Evolutionary conservation across 1,139 yeast genomes (phyloP).

Genomic region (Geotrichum carabidarum): DNA sequence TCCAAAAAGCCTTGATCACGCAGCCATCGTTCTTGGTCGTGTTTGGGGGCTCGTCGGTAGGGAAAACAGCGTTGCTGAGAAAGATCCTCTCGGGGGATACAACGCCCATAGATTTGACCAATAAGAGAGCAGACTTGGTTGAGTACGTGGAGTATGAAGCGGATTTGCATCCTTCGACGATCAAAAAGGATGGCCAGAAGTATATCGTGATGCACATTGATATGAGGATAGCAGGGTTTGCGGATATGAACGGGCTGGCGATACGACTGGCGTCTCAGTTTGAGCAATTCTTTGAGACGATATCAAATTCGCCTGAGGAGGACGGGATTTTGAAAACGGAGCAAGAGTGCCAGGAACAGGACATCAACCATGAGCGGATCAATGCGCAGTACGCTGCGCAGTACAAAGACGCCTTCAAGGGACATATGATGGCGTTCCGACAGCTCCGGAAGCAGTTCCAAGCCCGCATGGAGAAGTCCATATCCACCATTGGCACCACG

Average conservation of each 20-base stretch:
- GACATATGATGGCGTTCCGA: slow-evolving; percentile 23
- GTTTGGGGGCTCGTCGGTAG: slow-evolving; percentile 24
- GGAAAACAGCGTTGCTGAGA: slow-evolving; percentile 24
- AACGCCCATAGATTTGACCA: not conserved
- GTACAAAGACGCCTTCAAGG: slow-evolving; percentile 22
- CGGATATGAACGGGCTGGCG: slow-evolving; percentile 22
- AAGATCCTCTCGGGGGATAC: slow-evolving; percentile 19
- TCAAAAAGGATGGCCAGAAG: slow-evolving; percentile 10
- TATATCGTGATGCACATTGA: slow-evolving; percentile 23
- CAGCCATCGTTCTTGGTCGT: slow-evolving; percentile 24
- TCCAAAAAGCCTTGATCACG: slow-evolving; percentile 16
- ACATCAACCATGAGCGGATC: slow-evolving; percentile 1
- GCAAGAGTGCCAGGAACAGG: slow-evolving; percentile 16
- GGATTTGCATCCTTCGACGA: not conserved
- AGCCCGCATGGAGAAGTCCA: slow-evolving; percentile 13
- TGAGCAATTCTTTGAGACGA: slow-evolving; percentile 20
- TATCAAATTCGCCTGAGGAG: slow-evolving; percentile 18
- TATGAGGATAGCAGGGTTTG: slow-evolving; percentile 23
- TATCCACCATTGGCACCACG: slow-evolving; percentile 11
- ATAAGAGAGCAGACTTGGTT: slow-evolving; percentile 3
- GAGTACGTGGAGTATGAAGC: slow-evolving; percentile 1
- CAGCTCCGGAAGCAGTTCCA: slow-evolving; percentile 21
- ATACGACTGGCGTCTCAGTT: slow-evolving; percentile 22
- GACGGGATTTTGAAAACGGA: slow-evolving; percentile 18
- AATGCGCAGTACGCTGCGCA: slow-evolving; percentile 14